Evolutionary conservation across 2,329 filamentous ascomycete species (phyloP), one percentile per base, ranked within the genome.

Genomic region (Stachybotrys echinatus): DNA sequence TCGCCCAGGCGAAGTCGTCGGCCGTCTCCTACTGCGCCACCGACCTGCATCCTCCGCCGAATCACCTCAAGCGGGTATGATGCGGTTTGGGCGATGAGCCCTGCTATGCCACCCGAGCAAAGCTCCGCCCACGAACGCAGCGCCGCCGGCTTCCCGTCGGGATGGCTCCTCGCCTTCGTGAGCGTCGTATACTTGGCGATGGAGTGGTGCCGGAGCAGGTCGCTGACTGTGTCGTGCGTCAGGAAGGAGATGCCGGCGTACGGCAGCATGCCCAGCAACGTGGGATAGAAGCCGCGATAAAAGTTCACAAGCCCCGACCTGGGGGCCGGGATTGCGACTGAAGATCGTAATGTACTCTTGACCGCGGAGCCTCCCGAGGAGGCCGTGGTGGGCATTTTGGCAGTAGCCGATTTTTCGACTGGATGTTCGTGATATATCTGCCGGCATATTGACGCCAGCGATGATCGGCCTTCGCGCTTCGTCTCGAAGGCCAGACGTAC

Each of bases 191-290:
- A 88, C 43, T 77, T 65, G 5, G 87, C 83, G 6, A 96, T 61
- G 1, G 67, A 55, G 0, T 85, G 84, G 50, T 80, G 77, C 18
- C 92, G 89, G 59, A 99, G 79, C 44, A 94, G 62, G 67, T 99
- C 94, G 53, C 89, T 89, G 39, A 87, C 83, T 5, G 89, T 90
- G 67, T 99, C 94, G 71, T 99, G 94, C 0, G 90, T 95, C 39
- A 99, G 79, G 71, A 99, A 99, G 1, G 91, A 96, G 62, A 95
- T 86, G 60, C 94, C 94, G 1, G 94, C 94, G 63, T 99, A 99
- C 0, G 94, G 94, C 1, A 99, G 74, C 92, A 99, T 99, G 59
- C 94, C 94, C 52, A 95, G 76, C 5, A 99, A 70, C 0, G 94
- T 97, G 0, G 92, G 89, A 0, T 84, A 83, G 67, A 99, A 99